These are phyloP conservation scores for Rhododendron mucronatum DNA, from an alignment of 148 eudicot genomes.

Conservation along the genomic window DNA sequence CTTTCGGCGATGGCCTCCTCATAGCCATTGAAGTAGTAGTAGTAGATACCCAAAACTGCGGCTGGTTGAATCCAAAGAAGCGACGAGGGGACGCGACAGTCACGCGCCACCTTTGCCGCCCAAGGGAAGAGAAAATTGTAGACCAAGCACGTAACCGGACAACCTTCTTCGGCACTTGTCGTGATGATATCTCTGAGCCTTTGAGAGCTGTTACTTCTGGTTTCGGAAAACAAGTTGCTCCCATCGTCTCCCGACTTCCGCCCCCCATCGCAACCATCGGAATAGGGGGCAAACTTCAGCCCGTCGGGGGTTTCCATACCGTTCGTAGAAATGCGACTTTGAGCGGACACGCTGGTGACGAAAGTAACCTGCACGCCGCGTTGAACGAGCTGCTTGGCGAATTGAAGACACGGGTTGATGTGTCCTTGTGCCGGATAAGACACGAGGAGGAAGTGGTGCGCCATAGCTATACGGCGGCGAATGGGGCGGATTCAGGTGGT, in stretches of 20 bases:
- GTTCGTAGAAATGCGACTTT: constrained; percentile 17
- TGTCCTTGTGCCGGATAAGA: constrained; percentile 48
- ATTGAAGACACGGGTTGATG: constrained; percentile 52
- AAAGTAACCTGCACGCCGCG: constrained; percentile 44
- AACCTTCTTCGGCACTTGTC: constrained; percentile 23
- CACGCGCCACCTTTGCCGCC: constrained; percentile 41
- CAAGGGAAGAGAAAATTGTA: constrained; percentile 30
- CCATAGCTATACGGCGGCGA: background rate
- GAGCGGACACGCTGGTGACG: constrained; percentile 29
- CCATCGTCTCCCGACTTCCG: constrained; percentile 11
- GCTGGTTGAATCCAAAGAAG: constrained; percentile 47
- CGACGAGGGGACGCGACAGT: constrained; percentile 27
- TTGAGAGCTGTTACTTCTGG: constrained; percentile 15
- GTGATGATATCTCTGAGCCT: constrained; percentile 12
- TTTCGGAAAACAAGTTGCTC: constrained; percentile 6
- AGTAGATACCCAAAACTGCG: constrained; percentile 25
- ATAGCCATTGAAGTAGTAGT: constrained; percentile 30
- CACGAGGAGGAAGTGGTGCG: constrained; percentile 19
- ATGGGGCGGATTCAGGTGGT: background rate
- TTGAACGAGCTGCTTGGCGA: constrained; percentile 30
- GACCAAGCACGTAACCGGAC: constrained; percentile 29
- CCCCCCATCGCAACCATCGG: constrained; percentile 50
- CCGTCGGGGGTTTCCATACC: constrained; percentile 12
- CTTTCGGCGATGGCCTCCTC: constrained; percentile 13
- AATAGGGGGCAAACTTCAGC: constrained; percentile 27